phyloP scores from a whole-genome alignment of 148 eudicot genomes.

The Nyssa sinensis region DNA sequence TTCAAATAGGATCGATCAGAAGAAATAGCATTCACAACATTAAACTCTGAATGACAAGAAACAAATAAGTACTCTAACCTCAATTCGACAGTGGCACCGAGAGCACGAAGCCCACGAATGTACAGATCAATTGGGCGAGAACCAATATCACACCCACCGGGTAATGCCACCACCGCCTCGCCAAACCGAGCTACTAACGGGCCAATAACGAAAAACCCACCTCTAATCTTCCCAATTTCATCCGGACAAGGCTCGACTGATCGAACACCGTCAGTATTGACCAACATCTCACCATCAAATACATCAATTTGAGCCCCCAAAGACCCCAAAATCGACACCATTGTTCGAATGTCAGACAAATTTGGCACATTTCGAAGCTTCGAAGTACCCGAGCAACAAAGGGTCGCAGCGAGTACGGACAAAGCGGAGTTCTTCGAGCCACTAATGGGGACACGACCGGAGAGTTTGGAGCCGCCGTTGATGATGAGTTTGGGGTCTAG shows the following conservation, averaged over 20 bases:
- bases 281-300: background rate
- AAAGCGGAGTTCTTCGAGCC: slow-evolving; percentile 27
- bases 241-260: slow-evolving; percentile 8
- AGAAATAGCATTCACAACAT: background rate
- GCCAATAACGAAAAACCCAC: slow-evolving; percentile 25
- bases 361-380: slow-evolving; percentile 10
- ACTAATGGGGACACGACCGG: slow-evolving; percentile 26
- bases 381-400: slow-evolving; percentile 11
- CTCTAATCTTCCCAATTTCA: slow-evolving; percentile 18
- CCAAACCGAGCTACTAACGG: slow-evolving; percentile 23
- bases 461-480: slow-evolving; percentile 16
- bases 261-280: background rate
- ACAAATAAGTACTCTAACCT: slow-evolving; percentile 1
- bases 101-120: slow-evolving; percentile 22
- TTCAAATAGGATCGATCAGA: background rate
- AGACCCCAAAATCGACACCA: slow-evolving; percentile 12
- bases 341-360: slow-evolving; percentile 12
- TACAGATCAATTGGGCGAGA: slow-evolving; percentile 19
- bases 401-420: slow-evolving; percentile 19
- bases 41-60: background rate
- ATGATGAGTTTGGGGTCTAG: slow-evolving; percentile 14
- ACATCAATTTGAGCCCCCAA: slow-evolving; percentile 13
- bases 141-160: slow-evolving; percentile 30
- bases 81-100: slow-evolving; percentile 25
- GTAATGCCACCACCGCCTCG: slow-evolving; percentile 20